Percentiles rank a stretch among this genome's conserved stretches.
Evolutionary conservation across 345 rosid species (phyloP).

Genomic region (Brassica napus): Da-Ae NC_063448.1:13339501-13340000

Average conservation of each 20-base stretch:
- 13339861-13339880: background rate
- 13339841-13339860: background rate
- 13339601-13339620: background rate
- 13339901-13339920: background rate
- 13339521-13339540: background rate
- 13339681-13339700: background rate
- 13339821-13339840: background rate
- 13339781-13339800: background rate
- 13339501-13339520: background rate
- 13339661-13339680: background rate
- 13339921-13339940: no score
- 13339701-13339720: background rate
- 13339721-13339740: background rate
- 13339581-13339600: background rate
- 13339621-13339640: background rate
- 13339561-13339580: background rate
- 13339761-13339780: background rate
- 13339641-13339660: background rate
- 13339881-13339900: background rate
- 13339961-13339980: no score
- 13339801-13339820: background rate
- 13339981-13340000: no score
- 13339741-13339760: background rate
- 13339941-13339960: no score
- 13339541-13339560: background rate